Conservation (phyloP, 148 eudicot species). For the Heliamphora exappendiculata region DNA sequence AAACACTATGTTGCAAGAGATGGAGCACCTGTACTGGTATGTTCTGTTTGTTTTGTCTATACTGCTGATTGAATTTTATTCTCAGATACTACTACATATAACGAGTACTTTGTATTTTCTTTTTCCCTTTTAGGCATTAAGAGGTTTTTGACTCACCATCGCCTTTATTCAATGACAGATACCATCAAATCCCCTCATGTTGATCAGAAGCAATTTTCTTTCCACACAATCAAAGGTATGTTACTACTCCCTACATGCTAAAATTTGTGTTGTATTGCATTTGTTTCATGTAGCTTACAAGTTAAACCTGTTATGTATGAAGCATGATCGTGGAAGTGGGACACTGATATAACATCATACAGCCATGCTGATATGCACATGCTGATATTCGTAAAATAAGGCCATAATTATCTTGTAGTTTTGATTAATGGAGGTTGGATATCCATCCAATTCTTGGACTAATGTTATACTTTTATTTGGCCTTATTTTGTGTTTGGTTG, state of each 20-base stretch:
- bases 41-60: slow-evolving; percentile 3
- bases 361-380: background rate
- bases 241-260: slow-evolving; percentile 6
- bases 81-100: background rate
- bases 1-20: slow-evolving; percentile 79
- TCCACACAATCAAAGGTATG: slow-evolving; percentile 82
- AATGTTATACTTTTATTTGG: too few relatives aligned
- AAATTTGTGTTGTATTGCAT: background rate
- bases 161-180: slow-evolving; percentile 33
- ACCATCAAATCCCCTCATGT: slow-evolving; percentile 71
- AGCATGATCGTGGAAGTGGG: background rate
- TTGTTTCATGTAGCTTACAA: background rate
- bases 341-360: background rate
- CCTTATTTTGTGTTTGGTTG: too few relatives aligned
- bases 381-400: too few relatives aligned
- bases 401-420: too few relatives aligned
- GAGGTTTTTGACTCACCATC: background rate
- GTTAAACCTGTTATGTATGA: background rate
- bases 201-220: slow-evolving; percentile 67
- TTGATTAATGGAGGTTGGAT: too few relatives aligned
- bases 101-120: background rate
- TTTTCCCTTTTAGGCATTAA: background rate
- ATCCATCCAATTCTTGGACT: too few relatives aligned
- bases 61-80: background rate
- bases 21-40: slow-evolving; percentile 74